Base-by-base conservation (phyloP, 2,329 filamentous ascomycete species). In the Hypoxylon sp. region DNA sequence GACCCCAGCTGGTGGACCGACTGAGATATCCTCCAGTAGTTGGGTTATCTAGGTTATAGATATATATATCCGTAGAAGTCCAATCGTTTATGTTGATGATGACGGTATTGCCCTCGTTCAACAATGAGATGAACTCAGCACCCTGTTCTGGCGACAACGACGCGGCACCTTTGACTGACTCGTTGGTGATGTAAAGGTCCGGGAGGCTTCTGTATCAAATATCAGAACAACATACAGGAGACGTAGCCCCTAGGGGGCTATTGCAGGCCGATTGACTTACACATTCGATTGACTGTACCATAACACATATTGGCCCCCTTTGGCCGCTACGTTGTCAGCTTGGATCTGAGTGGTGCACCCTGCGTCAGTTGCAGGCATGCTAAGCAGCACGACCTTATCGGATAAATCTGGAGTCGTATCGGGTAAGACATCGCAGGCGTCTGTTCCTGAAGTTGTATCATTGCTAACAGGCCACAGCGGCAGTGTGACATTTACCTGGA, bases 1-100 rank as follows among this genome's bases (percentile, higher is more conserved):
- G 76, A 7, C 77, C 77, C 75, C 77, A 80, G 16, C 69, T 17
- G 7, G 13, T 75, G 46, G 67, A 75, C 0, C 59, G 55, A 53
- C 67, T 73, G 8, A 73, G 57, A 40, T 68, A 71, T 1, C 76
- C 74, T 5, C 72, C 73, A 4, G 59, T 59, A 2, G 30, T 13
- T 5, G 48, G 40, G 44, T 67, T 67, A 15, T 44, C 42, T 3
- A 59, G 26, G 1, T 43, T 17, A 23, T 55, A 41, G 7, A 56
- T 34, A 30, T 53, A 48, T 1, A 58, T n/a, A 7, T 32, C 35
- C 4, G 59, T 52, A 2, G 47, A 43, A 1, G 37, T 27, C 2
- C 45, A 53, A 5, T 60, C 50, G 1, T 41, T 44, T 2, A 70
- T 30, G 7, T 57, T 49, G 5, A 69, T 35, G 6, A 51, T 60